Conservation (phyloP, 2,329 filamentous ascomycete genomes). For the Cladophialophora yegresii region DNA sequence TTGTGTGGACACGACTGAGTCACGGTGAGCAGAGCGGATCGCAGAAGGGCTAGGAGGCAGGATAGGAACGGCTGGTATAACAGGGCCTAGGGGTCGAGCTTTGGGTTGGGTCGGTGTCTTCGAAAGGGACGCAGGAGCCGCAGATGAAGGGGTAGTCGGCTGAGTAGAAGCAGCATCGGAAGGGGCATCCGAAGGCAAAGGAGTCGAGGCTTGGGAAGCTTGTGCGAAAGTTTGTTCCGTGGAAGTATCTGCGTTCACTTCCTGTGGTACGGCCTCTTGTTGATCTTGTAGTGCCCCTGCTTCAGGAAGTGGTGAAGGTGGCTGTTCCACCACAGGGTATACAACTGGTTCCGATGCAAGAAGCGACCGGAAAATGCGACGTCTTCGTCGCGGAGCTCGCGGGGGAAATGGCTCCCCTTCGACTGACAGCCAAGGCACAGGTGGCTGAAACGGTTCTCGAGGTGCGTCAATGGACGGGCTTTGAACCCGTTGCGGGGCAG, state of each 20-base stretch:
- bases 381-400: constrained; percentile 51
- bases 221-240: constrained; percentile 40
- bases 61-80: constrained; percentile 55
- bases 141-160: constrained; percentile 59
- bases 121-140: constrained; percentile 41
- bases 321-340: constrained; percentile 53
- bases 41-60: constrained; percentile 44
- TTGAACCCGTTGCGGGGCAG: constrained; percentile 40
- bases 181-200: constrained; percentile 59
- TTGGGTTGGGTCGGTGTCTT: constrained; percentile 41
- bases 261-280: constrained; percentile 21
- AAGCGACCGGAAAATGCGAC: constrained; percentile 44
- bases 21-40: constrained; percentile 43
- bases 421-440: constrained; percentile 63
- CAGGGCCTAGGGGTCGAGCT: constrained; percentile 40
- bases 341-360: constrained; percentile 46
- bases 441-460: constrained; percentile 53
- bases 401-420: constrained; percentile 58
- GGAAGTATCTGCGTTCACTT: constrained; percentile 24
- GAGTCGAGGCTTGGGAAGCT: constrained; percentile 58
- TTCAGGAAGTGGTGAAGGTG: constrained; percentile 37
- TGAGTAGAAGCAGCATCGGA: constrained; percentile 59
- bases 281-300: constrained; percentile 27
- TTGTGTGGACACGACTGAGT: constrained; percentile 42
- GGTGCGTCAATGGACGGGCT: constrained; percentile 29